Percentiles rank a stretch among this genome's conserved stretches.
These are phyloP conservation scores for Trichophyton rubrum DNA, from an alignment of 2,329 filamentous ascomycete genomes.

Conservation along the genomic window DNA sequence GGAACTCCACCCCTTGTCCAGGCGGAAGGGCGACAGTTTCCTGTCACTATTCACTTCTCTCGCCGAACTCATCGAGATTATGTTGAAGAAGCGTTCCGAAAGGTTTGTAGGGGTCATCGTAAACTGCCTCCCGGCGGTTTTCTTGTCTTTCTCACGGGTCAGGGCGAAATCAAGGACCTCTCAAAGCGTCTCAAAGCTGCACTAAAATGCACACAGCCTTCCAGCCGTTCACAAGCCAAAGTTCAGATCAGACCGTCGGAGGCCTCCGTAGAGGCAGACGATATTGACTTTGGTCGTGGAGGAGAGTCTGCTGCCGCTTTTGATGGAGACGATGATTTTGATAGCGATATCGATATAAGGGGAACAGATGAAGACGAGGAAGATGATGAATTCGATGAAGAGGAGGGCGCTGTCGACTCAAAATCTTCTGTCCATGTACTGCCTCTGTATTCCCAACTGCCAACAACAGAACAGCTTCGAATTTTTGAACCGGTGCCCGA, in stretches of 20 bases:
- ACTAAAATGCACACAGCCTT: conserved; percentile 44
- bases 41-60: conserved; percentile 81
- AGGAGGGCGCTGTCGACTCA: conserved; percentile 45
- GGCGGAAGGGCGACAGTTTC: conserved; percentile 81
- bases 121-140: conserved; percentile 86
- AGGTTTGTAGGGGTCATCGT: conserved; percentile 73
- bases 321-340: conserved; percentile 36
- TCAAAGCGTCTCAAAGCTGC: conserved; percentile 63
- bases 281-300: conserved; percentile 63
- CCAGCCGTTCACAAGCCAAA: conserved; percentile 46
- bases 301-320: conserved; percentile 36
- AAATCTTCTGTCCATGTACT: conserved; percentile 68
- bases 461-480: conserved; percentile 77
- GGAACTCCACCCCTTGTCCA: conserved; percentile 70
- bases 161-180: conserved; percentile 80
- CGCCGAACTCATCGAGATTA: conserved; percentile 75
- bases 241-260: conserved; percentile 67
- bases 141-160: conserved; percentile 85
- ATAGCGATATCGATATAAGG: conserved; percentile 49
- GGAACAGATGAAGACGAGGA: conserved; percentile 47
- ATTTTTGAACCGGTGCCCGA: conserved; percentile 81
- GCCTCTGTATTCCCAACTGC: conserved; percentile 86
- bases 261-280: conserved; percentile 69
- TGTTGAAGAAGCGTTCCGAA: conserved; percentile 76
- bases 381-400: conserved; percentile 58